phyloP scores from a whole-genome alignment of 129 eudicot genomes.

The Centaurea solstitialis region DNA sequence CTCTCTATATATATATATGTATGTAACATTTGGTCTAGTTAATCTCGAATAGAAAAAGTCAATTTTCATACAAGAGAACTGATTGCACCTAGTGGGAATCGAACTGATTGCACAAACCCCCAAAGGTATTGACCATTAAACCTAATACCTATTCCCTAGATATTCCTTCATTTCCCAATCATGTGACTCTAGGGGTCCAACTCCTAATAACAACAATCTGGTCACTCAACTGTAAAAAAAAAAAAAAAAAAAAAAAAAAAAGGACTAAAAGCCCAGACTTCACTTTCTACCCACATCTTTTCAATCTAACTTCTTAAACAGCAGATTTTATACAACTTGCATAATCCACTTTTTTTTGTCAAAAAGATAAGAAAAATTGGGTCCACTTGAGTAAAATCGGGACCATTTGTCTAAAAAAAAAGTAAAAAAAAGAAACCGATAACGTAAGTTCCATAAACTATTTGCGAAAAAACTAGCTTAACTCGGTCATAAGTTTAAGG shows the following conservation, averaged over 20 bases:
- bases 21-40: background rate
- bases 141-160: conserved; percentile 22
- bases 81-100: conserved; percentile 10
- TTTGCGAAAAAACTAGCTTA: too few relatives aligned
- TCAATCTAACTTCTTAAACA: background rate
- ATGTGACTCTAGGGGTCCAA: conserved; percentile 10
- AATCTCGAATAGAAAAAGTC: background rate
- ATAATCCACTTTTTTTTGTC: background rate
- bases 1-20: too few relatives aligned
- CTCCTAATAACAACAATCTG: background rate
- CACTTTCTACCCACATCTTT: conserved; percentile 1
- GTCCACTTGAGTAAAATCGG: too few relatives aligned
- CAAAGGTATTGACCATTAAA: conserved; percentile 9
- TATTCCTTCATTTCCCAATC: conserved; percentile 24
- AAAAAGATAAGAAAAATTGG: too few relatives aligned
- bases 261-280: background rate
- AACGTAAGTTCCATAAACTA: too few relatives aligned
- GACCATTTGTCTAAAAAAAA: background rate
- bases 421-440: background rate
- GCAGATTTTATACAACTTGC: background rate
- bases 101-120: conserved; percentile 13
- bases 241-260: too few relatives aligned
- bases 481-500: too few relatives aligned
- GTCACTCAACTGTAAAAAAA: conserved; percentile 9
- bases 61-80: background rate